These are phyloP conservation scores for Solanum appendiculatum DNA, from an alignment of 257 asterid genomes.

Conservation along the genomic window DNA sequence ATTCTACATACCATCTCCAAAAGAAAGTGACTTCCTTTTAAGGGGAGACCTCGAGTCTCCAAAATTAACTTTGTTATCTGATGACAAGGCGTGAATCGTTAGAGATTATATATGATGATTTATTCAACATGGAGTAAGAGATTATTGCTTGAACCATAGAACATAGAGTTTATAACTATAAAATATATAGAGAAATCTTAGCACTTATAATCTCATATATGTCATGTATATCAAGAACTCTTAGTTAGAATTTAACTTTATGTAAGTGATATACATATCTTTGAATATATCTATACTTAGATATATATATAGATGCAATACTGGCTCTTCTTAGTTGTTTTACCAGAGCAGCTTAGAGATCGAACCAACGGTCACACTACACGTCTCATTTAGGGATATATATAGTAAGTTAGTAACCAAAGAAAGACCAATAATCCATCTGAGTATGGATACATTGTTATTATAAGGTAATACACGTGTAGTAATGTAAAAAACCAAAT, in stretches of 20 bases:
- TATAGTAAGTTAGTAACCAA: no score
- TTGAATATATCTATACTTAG: not conserved
- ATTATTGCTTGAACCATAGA: not conserved
- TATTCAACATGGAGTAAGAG: not conserved
- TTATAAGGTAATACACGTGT: no score
- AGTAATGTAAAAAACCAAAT: no score
- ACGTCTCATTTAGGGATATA: no score
- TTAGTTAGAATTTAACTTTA: not conserved
- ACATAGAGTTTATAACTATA: not conserved
- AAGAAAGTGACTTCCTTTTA: not conserved
- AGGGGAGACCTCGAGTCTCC: not conserved
- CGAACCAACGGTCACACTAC: no score
- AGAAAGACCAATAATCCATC: no score
- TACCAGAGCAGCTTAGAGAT: no score
- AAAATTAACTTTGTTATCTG: not conserved
- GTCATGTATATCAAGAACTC: not conserved
- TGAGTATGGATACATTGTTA: no score
- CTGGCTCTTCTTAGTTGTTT: no score
- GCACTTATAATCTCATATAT: not conserved
- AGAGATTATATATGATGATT: not conserved
- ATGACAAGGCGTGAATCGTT: not conserved
- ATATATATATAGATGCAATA: not conserved
- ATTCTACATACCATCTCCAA: not conserved
- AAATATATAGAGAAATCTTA: not conserved
- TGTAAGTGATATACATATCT: not conserved